A percentile compares a stretch with the other conserved stretches of the same genome.
Evolutionary conservation across 148 eudicot genomes (phyloP).

Genomic region (Agrostemma githago): DNA sequence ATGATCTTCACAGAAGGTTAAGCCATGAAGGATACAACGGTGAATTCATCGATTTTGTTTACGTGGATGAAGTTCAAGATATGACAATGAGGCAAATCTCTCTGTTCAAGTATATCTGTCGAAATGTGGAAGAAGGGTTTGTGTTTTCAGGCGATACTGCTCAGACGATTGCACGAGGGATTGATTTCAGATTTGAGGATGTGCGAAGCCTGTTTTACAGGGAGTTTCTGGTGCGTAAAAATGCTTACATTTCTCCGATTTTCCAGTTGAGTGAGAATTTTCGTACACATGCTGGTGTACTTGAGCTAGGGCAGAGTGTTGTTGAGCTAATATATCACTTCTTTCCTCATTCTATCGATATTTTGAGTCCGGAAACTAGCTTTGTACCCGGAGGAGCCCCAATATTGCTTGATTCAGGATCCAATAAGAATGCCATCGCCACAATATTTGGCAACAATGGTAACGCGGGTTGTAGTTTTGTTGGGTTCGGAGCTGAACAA

Average conservation of each 20-base stretch:
- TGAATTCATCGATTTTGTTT: slow-evolving; percentile 61
- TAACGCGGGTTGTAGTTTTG: slow-evolving; percentile 36
- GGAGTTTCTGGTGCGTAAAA: slow-evolving; percentile 42
- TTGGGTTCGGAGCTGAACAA: slow-evolving; percentile 76
- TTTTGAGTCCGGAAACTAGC: slow-evolving; percentile 53
- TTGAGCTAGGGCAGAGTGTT: slow-evolving; percentile 56
- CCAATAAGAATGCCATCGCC: slow-evolving; percentile 56
- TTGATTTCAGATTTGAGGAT: slow-evolving; percentile 71
- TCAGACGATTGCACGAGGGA: slow-evolving; percentile 77
- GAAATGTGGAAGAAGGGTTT: slow-evolving; percentile 69
- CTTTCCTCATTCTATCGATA: slow-evolving; percentile 50
- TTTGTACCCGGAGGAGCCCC: slow-evolving; percentile 57
- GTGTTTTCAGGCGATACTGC: slow-evolving; percentile 83
- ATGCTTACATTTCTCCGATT: slow-evolving; percentile 43
- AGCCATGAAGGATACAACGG: slow-evolving; percentile 36
- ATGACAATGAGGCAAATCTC: slow-evolving; percentile 68
- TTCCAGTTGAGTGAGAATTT: slow-evolving; percentile 45
- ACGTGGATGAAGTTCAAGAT: slow-evolving; percentile 83
- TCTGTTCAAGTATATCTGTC: slow-evolving; percentile 58
- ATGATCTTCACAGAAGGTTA: slow-evolving; percentile 62
- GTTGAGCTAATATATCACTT: slow-evolving; percentile 45
- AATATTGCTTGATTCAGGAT: slow-evolving; percentile 49
- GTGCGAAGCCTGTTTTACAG: slow-evolving; percentile 51
- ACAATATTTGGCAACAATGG: slow-evolving; percentile 50
- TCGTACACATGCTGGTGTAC: slow-evolving; percentile 69